Evolutionary conservation across 441 rosid genomes (phyloP), one percentile per base, ranked within the genome.

Genomic region (Erodium trifolium): DNA sequence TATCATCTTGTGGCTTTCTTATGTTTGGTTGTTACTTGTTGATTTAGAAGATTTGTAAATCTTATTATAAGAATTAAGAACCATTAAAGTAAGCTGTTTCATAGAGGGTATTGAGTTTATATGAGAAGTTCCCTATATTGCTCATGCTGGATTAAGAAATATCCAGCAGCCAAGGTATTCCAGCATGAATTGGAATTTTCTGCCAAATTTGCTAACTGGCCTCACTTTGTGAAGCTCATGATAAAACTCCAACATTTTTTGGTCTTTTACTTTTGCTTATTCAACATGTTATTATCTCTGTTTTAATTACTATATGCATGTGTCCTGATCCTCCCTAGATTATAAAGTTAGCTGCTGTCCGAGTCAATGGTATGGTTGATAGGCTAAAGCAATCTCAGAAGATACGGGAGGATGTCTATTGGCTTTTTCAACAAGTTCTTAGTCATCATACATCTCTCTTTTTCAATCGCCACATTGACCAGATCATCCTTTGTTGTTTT

Each of bases 401-500:
- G 78, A 86, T 86, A 72, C 88, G 91, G 77, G 99, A 88, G 88
- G 85, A 80, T 71, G 85, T 92, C 37, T 94, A 92, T 77, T 70
- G 83, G 72, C 93, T 90, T 73, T 92, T 95, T 75, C 94, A 92
- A 74, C 88, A 79, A 77, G 84, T 92, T 71, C 94, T 95, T 73
- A 86, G 71, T 80, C 89, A 83, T 76, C 83, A 76, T 79, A 87
- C 97, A 11, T 80, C 86, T 73, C 88, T 92, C 74, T 92, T 92
- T 78, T 95, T 95, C 71, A 92, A 86, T 77, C 93, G 88, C 35
- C 99, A 95, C 70, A 90, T 95, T 69, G 99, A 95, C 78, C 99
- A 92, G 84, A 90, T 95, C 79, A 89, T 95, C 78, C 96, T 92
- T 14, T 90, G 99, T 76, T 95, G 98, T 86, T 88, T 95, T 78